Evolutionary conservation across 2,329 filamentous ascomycete genomes (phyloP), one percentile per base, ranked within the genome.

Genomic region (Aspergillus floridensis): DNA sequence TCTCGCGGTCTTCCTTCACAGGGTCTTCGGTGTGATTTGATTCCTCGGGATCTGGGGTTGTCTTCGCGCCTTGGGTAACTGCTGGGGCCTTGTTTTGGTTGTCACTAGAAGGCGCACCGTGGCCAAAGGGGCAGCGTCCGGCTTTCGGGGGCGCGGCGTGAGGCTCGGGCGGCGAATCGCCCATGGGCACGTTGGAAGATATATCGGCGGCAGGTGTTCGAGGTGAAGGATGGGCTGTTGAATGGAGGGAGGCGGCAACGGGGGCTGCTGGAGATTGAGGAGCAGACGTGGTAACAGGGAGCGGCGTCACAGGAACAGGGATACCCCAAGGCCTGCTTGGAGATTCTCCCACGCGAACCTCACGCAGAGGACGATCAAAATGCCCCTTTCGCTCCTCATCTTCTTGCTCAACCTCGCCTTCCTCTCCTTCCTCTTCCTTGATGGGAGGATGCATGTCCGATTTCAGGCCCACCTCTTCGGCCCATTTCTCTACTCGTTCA

Each of bases 291-390:
- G 72, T 54, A 24, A 56, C 67, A 19, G 64, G 59, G 44, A 63
- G 61, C 53, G 83, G 80, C 26, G 41, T 35, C 41, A 85, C 74
- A 2, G 93, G 93, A 0, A 97, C 88, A 5, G 86, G 86, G 55
- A 97, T 96, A 5, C 93, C 93, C 93, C 93, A 97, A 14, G 93
- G 93, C 49, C 93, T 84, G 74, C 90, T 96, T 5, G 93, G 93
- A 14, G 91, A 96, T 76, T 98, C 93, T 48, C 93, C 93, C 22
- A 98, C 87, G n/a, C 93, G 84, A 10, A 98, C 86, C 68, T 97
- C 93, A 71, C 93, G 91, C 55, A 98, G 75, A 0, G 90, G 88
- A 49, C 93, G 85, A 65, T 96, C 92, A 72, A 96, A 97, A 69
- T 88, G 90, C 59, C 87, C 83, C 63, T 87, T 82, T 58, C 92